Evolutionary conservation across 1,139 yeast genomes (phyloP), one percentile per base, ranked within the genome.

Genomic region (Scheffersomyces lignicola): DNA sequence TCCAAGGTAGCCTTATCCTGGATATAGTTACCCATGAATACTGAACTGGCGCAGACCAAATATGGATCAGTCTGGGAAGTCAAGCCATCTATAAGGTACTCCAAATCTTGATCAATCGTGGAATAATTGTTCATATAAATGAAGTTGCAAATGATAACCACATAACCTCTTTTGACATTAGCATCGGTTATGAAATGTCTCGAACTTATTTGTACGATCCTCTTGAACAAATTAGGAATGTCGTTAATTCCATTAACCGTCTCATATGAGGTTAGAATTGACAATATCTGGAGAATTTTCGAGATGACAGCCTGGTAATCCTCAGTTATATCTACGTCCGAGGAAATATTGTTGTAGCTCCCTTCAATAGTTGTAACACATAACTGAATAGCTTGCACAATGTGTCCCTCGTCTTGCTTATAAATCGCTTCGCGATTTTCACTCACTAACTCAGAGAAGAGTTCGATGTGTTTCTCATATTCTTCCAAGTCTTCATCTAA

Each of bases 1-100:
- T 36, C 38, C 18, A 51, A 45, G 11, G 54, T 48, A 3, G 41
- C 52, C 7, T 38, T 25, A 38, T 51, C 51, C 15, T 45, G 44
- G 16, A 69, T 58, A 36, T 51, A 60, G 42, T 70, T 70, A 0
- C 76, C 76, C 6, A 69, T 46, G 4, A 56, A 49, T 5, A 68
- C 51, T 18, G 62, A 61, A 14, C 52, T 46, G 0, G 62, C 61
- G 0, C 69, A 54, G 29, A 54, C 44, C 1, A 51, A 48, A 42
- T 66, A 67, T 1, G 62, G 47, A 41, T 62, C 63, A n/a, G n/a
- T n/a, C n/a, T n/a, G n/a, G n/a, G n/a, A n/a, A n/a, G 14, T 33
- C 31, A 18, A 33, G 24, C 14, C 17, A 23, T 5, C 18, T 5
- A 29, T 17, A 16, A 28, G 14, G 9, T 3, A 8, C 9, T 13